Conservation (phyloP, 2,329 filamentous ascomycete species). For the Alternaria viburni region DNA sequence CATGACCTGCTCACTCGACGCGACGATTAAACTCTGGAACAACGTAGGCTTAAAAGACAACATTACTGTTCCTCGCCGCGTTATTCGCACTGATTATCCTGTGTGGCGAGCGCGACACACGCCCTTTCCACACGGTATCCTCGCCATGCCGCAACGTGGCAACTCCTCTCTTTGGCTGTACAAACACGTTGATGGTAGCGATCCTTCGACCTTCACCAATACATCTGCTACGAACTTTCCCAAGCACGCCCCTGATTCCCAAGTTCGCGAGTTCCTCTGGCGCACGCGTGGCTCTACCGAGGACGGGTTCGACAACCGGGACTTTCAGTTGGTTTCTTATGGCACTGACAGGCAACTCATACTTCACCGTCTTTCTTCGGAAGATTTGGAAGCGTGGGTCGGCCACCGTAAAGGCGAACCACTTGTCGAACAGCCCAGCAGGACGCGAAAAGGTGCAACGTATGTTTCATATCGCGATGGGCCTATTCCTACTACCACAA, state of each 20-base stretch:
- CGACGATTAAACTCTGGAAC: slow-evolving; percentile 94
- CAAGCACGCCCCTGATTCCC: slow-evolving; percentile 58
- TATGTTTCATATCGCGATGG: slow-evolving; percentile 83
- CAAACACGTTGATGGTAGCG: slow-evolving; percentile 63
- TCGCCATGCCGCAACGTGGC: slow-evolving; percentile 91
- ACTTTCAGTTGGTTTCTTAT: slow-evolving; percentile 94
- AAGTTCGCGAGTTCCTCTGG: slow-evolving; percentile 94
- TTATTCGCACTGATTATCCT: slow-evolving; percentile 83
- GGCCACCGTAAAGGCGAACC: slow-evolving; percentile 74
- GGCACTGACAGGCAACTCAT: slow-evolving; percentile 83
- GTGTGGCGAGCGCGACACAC: slow-evolving; percentile 92
- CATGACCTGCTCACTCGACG: slow-evolving; percentile 88
- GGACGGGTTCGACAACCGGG: slow-evolving; percentile 77
- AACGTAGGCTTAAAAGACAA: slow-evolving; percentile 65
- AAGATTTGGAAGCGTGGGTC: slow-evolving; percentile 68
- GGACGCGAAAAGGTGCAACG: slow-evolving; percentile 81
- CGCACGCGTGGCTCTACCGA: slow-evolving; percentile 71
- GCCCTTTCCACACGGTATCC: slow-evolving; percentile 82
- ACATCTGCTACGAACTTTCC: slow-evolving; percentile 56
- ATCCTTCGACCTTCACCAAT: slow-evolving; percentile 25
- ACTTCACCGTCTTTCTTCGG: slow-evolving; percentile 73
- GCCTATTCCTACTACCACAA: slow-evolving; percentile 24
- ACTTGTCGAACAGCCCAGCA: slow-evolving; percentile 68
- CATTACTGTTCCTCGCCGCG: slow-evolving; percentile 53
- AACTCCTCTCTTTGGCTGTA: slow-evolving; percentile 87